Base-by-base conservation (phyloP, 768 basidiomycete species). In the Mrakia hoshinonis region DNA sequence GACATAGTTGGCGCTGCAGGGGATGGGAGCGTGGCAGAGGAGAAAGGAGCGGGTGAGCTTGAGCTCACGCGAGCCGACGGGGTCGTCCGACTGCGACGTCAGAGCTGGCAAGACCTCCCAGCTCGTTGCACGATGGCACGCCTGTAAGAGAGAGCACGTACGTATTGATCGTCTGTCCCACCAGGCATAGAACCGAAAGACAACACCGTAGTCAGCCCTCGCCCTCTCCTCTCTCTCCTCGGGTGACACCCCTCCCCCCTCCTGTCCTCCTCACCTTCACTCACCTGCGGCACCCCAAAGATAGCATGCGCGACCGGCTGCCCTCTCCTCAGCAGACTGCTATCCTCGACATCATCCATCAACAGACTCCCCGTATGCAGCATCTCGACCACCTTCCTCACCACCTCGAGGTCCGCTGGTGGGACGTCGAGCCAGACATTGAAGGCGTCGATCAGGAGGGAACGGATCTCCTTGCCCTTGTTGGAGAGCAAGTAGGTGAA, bases 291-390 rank as follows among this genome's bases (percentile, higher is more conserved):
- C 3, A 96, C 81, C 1, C 95, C 95, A 76, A 95, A 99, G 75
- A 99, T 95, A 81, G 91, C 91, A 81, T 99, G 94, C 0, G 91
- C 86, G 29, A 94, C 94, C 88, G 73, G 47, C 0, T 70, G n/a
- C 55, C 95, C 96, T 74, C 95, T 81, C 26, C 93, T 84, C 48
- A 96, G 82, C 75, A 91, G 89, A 0, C 90, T 89, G 70, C 89
- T 89, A 74, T 96, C 93, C 79, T 96, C 91, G 49, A 96, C 94
- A 78, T 96, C 93, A 77, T 96, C 93, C 73, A 96, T 85, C 94
- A 98, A 84, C 31, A 99, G 83, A 78, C 91, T 92, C 5, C 94
- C 93, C 66, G 87, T 92, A 75, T 99, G 96, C 24, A 98, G 82
- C 92, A 95, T 97, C 76, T 87, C 87, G 43, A 99, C 90, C 67